phyloP scores from a whole-genome alignment of 1,284 basidiomycete genomes.

The Microbotryomycetes sp. region DNA sequence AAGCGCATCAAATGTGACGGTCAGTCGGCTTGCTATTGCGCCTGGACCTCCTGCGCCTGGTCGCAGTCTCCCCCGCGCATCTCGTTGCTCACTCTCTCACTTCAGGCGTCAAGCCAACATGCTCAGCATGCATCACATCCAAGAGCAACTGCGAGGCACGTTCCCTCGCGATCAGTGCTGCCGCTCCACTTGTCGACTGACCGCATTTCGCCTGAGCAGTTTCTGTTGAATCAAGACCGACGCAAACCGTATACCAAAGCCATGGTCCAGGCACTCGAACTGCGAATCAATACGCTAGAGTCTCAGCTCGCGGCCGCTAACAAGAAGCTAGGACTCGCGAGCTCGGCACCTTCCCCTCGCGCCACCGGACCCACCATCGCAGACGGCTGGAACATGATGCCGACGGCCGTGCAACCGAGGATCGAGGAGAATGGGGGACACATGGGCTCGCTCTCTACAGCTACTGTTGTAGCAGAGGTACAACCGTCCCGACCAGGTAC shows the following conservation, averaged over 20 bases:
- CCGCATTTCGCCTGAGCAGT: too few species aligned
- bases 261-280: constrained; percentile 25
- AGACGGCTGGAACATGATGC: neutral
- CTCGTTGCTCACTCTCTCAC: neutral
- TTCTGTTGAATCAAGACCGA: neutral
- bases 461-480: neutral
- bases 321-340: neutral
- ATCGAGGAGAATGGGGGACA: too few species aligned
- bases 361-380: neutral
- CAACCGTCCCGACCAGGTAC: neutral
- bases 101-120: neutral
- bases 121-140: neutral
- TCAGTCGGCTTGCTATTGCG: neutral
- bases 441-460: neutral
- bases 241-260: constrained; percentile 24
- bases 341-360: neutral
- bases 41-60: neutral
- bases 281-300: constrained; percentile 29
- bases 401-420: too few species aligned
- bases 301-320: constrained; percentile 13
- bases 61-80: neutral
- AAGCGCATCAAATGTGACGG: neutral
- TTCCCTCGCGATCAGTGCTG: neutral
- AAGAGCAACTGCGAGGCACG: neutral
- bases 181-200: neutral